phyloP scores from a whole-genome alignment of 108 stramenopile genomes.

The Hondaea fermentalgiana region DNA sequence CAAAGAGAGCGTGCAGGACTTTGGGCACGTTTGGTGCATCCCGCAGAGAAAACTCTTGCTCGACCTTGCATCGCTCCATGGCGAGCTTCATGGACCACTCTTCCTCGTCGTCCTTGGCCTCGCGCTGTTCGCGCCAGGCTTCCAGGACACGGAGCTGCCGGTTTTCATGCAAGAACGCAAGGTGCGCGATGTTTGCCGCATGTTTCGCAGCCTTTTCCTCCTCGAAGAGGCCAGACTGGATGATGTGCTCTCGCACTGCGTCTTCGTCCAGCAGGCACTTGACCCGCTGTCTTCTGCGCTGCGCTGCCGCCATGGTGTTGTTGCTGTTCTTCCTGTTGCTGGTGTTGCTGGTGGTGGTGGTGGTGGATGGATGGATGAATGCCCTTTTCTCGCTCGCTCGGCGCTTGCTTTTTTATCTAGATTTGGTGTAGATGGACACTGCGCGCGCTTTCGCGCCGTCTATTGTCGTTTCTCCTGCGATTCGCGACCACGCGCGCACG shows the following conservation, averaged over 20 bases:
- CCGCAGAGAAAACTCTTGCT: background rate
- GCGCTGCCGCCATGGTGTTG: background rate
- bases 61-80: background rate
- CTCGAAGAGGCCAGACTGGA: background rate
- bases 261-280: background rate
- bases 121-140: background rate
- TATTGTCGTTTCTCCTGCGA: too few species aligned
- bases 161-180: constrained; percentile 1
- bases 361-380: too few species aligned
- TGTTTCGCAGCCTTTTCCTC: background rate
- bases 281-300: background rate
- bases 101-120: background rate
- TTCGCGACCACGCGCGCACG: too few species aligned
- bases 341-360: too few species aligned
- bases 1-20: background rate
- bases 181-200: background rate
- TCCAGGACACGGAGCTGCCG: background rate
- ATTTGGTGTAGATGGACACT: too few species aligned
- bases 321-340: too few species aligned
- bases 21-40: background rate
- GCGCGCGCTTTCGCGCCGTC: too few species aligned
- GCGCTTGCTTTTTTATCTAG: too few species aligned
- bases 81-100: background rate
- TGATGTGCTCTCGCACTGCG: background rate
- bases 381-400: too few species aligned